Base-by-base conservation (phyloP, 371 early-diverging fungal species). In the Ecytonucleospora hepatopenaei region DNA sequence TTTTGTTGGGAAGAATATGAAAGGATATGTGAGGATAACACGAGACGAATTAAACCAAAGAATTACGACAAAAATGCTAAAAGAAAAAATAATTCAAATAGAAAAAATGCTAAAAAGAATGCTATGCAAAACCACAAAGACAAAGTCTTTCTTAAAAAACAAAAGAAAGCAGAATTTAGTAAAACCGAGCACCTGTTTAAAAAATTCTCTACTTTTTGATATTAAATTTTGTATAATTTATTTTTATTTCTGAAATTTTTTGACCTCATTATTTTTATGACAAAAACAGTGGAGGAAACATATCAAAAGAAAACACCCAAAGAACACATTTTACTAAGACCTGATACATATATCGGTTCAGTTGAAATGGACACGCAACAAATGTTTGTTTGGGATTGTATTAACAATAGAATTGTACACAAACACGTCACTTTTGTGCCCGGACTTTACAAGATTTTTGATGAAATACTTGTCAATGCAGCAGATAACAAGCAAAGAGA, bases 311-410 rank as follows among this genome's bases (percentile, higher is more conserved):
- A 94, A 76, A 88, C 94, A 1, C 99, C 92, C 54, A 78, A 95
- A 19, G 99, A 98, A 79, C 99, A 98, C 73, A 92, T 98, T 54
- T 79, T 98, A 46, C 82, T 94, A 35, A 87, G 96, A 35, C 97
- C 97, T 0, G 99, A 98, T 76, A 92, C 95, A 1, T 98, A 98
- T 78, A 92, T 98, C 75, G 97, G 99, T 2, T 90, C 94, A 0
- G 85, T 88, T 28, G 94, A 98, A 78, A 81, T 84, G 46, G 86
- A 87, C 55, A 84, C 85, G 26, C 84, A 85, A 54, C 79, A 83
- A 40, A 86, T 94, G 85, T 97, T 93, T 90, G 83, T 92, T 0
- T 86, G 84, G 70, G 84, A 88, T 69, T 76, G 75, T 17, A 51
- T 61, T 16, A 57, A 8, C 24, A 48, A 1, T 78, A 82, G 47